Evolutionary conservation across 2,329 filamentous ascomycete species (phyloP), one percentile per base, ranked within the genome.

Genomic region (Monosporascus cannonballus): DNA sequence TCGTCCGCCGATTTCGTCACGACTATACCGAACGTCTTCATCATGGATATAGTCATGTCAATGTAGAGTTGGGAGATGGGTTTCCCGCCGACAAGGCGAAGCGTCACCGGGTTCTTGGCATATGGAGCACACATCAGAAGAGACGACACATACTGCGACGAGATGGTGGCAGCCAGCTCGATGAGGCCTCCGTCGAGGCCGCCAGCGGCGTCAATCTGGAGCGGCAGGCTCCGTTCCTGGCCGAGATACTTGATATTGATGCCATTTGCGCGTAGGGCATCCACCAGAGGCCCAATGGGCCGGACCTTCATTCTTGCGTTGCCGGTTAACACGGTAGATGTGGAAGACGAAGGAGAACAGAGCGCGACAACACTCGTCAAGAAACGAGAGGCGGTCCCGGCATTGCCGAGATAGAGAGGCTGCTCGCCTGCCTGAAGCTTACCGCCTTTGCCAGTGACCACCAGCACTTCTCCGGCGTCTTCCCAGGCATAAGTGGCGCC

Each of bases 1-100:
- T 96, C 91, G 3, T 82, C 86, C 34, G 81, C 71, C 8, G 92
- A 96, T 61, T 82, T 84, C 56, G 84, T 78, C 14, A 96, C 94
- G 39, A 84, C 70, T 41, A 99, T 83, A 48, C 94, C 94, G 65
- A 99, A 99, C 2, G 88, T 81, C 51, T 81, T 80, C 94, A 99
- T 99, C 93, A 99, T 99, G 17, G 91, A 82, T 50, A 95, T 91
- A 2, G 94, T 99, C 93, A 99, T 97, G 68, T 99, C 91, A 64
- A 99, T 97, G 69, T 99, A 99, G 2, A 86, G 85, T 68, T 97
- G 92, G 1, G 93, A 97, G 59, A 99, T 96, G 44, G 94, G 93
- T 70, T 96, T 97, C 51, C 92, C 94, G n/a, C 94, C 94, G 14
- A 97, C 87, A 39, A 99, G 79, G 41, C 86, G 87, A 59, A 99